Base-by-base conservation (phyloP, 768 basidiomycete species). In the Coprinopsis strossmayeri region DNA sequence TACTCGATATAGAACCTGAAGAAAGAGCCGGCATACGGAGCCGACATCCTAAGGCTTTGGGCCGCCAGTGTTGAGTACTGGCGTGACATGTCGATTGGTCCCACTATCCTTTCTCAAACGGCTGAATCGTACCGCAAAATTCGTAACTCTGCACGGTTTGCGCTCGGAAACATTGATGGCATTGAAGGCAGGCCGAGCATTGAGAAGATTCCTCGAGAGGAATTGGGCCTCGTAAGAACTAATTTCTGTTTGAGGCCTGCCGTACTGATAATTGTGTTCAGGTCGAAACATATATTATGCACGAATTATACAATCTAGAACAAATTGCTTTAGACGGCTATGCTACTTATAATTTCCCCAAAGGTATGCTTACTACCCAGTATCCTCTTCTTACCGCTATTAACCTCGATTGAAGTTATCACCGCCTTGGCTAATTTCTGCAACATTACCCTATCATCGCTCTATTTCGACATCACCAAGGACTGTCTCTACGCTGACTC, bases 381-480 rank as follows among this genome's bases (percentile, higher is more conserved):
- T 2, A 25, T 15, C 17, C 39, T 63, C n/a, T 53, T 24, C 24
- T 11, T 9, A 18, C 32, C 18, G 10, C 13, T 43, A 28, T 26
- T 39, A 34, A 25, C 28, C 49, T 26, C 28, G 35, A 10, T 11
- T 26, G 30, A 20, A 95, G 91, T 90, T 30, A 74, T 88, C 55
- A 80, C 72, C 46, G 70, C 86, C 7, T 63, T 95, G 11, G 78
- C 75, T 32, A 79, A 84, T 54, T 97, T 96, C 54, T 78, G 82
- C 24, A 91, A 91, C 57, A 74, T 82, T 50, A 89, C 87, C 0
- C 73, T 97, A 18, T 97, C 95, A 0, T 84, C 91, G 0, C 68
- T 95, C 26, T 98, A 97, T 65, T 90, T 97, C 53, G 92, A 94
- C 58, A 82, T 89, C 42, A 88, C 82, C 27, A 96, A 96, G 63